Base-by-base conservation (phyloP, 305 asterid genomes). In the Nicotiana rustica region DNA sequence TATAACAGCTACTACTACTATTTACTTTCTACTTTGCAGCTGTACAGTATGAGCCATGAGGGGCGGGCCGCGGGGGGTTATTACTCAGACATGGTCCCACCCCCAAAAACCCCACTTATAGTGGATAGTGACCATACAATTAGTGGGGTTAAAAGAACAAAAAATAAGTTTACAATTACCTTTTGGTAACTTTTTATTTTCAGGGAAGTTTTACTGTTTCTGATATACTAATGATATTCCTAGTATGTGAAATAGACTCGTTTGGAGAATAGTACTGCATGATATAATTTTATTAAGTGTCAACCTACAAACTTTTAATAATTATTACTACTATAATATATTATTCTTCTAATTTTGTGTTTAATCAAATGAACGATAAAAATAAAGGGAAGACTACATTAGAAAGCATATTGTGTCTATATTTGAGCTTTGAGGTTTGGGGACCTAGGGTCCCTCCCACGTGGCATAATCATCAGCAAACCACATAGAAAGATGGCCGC, bases 51-150 rank as follows among this genome's bases (percentile, higher is more conserved):
- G 1, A 0, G 0, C 0, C 0, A 8, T 8, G 9, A 1, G 2
- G 3, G 2, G 47, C 9, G 47, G 0, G 12, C 12, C 2, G 47
- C 2, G 9, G 44, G 10, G 81, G 81, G 77, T 4, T 49, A 57
- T 17, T 57, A 55, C 10, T 55, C 33, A 5, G 62, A 2, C 60
- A 87, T 86, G 92, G 90, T 83, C 89, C 91, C 81, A 35, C 82
- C 77, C 44, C 77, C 13, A 25, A 2, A 79, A 71, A 85, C 85
- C 86, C 84, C 91, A 81, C 85, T 89, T 82, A 81, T 84, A 62
- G 49, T 82, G 84, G 92, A 90, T 73, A 88, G 87, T 80, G 92
- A 89, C 91, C 84, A 81, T 84, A 70, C 91, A 64, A 6, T 82
- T 86, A 38, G 66, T 69, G 76, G 77, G 36, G 15, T 82, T 55